A percentile compares a stretch with the other conserved stretches of the same genome.
phyloP scores from a whole-genome alignment of 306 rosid species.

The Acacia melanoxylon region DNA sequence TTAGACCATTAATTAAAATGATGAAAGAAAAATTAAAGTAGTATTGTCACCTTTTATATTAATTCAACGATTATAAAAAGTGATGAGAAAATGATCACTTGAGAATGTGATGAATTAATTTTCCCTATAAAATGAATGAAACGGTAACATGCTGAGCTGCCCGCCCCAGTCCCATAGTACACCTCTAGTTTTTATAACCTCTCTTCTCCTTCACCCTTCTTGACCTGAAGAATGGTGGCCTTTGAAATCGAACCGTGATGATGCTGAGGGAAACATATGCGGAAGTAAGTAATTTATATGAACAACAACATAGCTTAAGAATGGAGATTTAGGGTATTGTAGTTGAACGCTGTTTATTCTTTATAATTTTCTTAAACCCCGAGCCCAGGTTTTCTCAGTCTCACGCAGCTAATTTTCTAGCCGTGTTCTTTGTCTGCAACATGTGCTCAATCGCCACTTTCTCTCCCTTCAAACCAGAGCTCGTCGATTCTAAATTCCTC shows the following conservation, averaged over 20 bases:
- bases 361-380: not conserved
- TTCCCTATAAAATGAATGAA: too few relatives aligned
- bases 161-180: not conserved
- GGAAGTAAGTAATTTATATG: not conserved
- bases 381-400: not conserved
- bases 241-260: not conserved
- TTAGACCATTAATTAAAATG: too few relatives aligned
- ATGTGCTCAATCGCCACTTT: constrained; percentile 35
- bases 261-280: not conserved
- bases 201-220: not conserved
- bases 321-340: not conserved
- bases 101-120: too few relatives aligned
- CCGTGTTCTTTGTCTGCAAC: not conserved
- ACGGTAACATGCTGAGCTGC: not conserved
- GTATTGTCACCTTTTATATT: too few relatives aligned
- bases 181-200: not conserved
- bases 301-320: not conserved
- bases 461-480: constrained; percentile 10
- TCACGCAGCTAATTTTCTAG: not conserved
- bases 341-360: not conserved
- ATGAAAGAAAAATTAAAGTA: too few relatives aligned
- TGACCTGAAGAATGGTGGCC: not conserved
- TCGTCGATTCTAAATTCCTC: constrained; percentile 9
- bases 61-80: too few relatives aligned
- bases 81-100: too few relatives aligned